Evolutionary conservation across 2,329 filamentous ascomycete species (phyloP), one percentile per base, ranked within the genome.

Genomic region (Immersiporthe knoxdaviesiana): DNA sequence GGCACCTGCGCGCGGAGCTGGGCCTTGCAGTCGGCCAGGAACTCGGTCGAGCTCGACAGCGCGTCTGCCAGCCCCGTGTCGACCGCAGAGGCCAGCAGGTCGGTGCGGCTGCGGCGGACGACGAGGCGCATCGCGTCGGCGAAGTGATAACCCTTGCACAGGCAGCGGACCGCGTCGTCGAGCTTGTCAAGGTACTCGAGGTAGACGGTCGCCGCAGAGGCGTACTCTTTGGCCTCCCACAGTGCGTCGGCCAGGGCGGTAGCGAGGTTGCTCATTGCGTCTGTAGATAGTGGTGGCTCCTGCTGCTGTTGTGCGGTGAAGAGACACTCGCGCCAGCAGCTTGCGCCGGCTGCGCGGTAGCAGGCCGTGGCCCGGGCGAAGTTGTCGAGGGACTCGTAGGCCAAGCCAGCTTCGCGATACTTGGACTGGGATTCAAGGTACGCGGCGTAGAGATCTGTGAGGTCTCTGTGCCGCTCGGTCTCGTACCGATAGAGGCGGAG

Each of bases 81-180:
- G 18, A 99, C 85, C 66, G 92, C 87, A 0, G 85, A 81, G 7
- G 80, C 80, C 44, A 98, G 85, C 6, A 97, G 85, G 0, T 88
- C 83, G 0, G 87, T 80, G 21, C 88, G 85, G 2, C 82, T 80
- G 71, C 88, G 86, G 3, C 91, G 84, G 5, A 87, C 86, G 47
- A 92, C 85, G 32, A 97, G 83, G 44, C 94, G 92, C 74, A 94
- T 89, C n/a, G 96, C 96, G 74, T 97, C 93, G 63, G 91, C 88
- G 78, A 97, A 99, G 74, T 90, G 88, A 75, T 93, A 94, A 63
- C 92, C 95, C 77, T 91, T 93, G 85, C 96, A 98, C 65, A 97
- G 88, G 44, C 91, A 88, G n/a, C 86, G 87, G 63, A 92, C 87
- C 18, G 94, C 92, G 3, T 83, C 83, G 58, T 90, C 85, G 68